Conservation (phyloP, 2,329 filamentous ascomycete genomes). For the Coniella lustricola region DNA sequence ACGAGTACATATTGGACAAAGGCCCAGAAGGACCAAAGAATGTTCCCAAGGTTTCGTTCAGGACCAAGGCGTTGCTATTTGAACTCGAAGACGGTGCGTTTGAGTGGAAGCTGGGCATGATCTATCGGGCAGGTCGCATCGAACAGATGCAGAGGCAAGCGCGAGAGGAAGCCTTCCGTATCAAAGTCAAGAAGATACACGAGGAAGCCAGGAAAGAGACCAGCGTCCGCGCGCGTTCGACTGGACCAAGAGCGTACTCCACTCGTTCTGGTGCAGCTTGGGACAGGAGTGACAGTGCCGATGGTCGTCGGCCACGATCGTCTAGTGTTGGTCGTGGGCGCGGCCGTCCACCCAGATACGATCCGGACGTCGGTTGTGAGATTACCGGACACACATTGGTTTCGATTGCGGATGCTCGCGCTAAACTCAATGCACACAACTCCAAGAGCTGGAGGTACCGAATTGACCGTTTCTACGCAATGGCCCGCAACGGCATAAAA, state of each 20-base stretch:
- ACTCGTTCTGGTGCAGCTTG: slow-evolving; percentile 27
- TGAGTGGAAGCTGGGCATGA: slow-evolving; percentile 93
- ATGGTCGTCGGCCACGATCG: slow-evolving; percentile 33
- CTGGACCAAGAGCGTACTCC: slow-evolving; percentile 33
- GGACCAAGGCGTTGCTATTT: slow-evolving; percentile 75
- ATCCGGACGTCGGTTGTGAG: slow-evolving; percentile 67
- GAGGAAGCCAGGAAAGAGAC: slow-evolving; percentile 53
- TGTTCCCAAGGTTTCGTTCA: slow-evolving; percentile 78
- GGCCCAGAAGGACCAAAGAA: slow-evolving; percentile 77
- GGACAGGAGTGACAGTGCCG: slow-evolving; percentile 50
- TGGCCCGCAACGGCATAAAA: slow-evolving; percentile 66
- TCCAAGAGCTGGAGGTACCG: slow-evolving; percentile 86
- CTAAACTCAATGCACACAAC: slow-evolving; percentile 71
- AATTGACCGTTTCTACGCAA: slow-evolving; percentile 68
- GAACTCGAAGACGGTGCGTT: slow-evolving; percentile 95
- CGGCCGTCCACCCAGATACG: slow-evolving; percentile 57
- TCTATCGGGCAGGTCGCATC: slow-evolving; percentile 80
- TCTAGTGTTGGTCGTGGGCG: slow-evolving; percentile 27
- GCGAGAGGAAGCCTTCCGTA: slow-evolving; percentile 78
- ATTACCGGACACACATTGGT: slow-evolving; percentile 68
- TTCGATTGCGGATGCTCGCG: slow-evolving; percentile 67
- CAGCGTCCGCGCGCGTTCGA: slow-evolving; percentile 50
- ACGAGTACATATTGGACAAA: slow-evolving; percentile 84
- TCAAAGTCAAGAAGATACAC: slow-evolving; percentile 79
- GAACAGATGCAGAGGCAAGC: slow-evolving; percentile 88